Evolutionary conservation across 2,329 filamentous ascomycete genomes (phyloP), one percentile per base, ranked within the genome.

Genomic region (Colletotrichum karsti): DNA sequence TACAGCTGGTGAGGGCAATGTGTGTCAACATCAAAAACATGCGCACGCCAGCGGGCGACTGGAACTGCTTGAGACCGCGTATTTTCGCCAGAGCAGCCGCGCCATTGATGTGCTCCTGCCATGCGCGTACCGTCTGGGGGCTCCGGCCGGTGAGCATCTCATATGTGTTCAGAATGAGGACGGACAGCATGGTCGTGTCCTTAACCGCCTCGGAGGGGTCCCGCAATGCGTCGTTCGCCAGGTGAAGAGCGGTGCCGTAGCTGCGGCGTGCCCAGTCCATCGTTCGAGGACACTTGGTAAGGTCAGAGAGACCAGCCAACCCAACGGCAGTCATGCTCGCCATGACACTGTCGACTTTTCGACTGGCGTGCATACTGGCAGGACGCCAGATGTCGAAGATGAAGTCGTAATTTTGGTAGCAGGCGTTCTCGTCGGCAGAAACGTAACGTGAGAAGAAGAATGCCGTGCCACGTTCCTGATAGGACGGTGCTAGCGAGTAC

Each of bases 1-100:
- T 80, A 72, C 85, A 87, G 71, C 81, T 84, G 68, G 88, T 83
- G 65, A 87, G 77, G 35, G 86, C 80, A 59, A 81, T 83, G 61
- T 87, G 81, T 33, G 80, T 84, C 30, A 88, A 78, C 81, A 87
- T 86, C 62, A 84, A 78, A 72, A 88, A 88, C 83, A 88, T 85
- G 61, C 83, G 79, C 39, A 80, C 77, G 4, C 86, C 85, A 3
- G 81, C 81, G 44, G 75, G 75, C 10, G 81, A 84, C 41, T 73
- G 74, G 70, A 88, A 83, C 66, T 87, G 85, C 3, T 76, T 76
- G 9, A 77, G 72, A 18, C 86, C 87, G 55, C 87, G 82, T 70
- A 88, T 78, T 57, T 79, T 80, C 8, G 86, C 83, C 22, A 89
- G 77, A 5, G 82, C 80, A 3, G 83, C 82, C 2, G 87, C 86